phyloP scores from a whole-genome alignment of 805 yeast genomes.

The Kuraishia capsulata region DNA sequence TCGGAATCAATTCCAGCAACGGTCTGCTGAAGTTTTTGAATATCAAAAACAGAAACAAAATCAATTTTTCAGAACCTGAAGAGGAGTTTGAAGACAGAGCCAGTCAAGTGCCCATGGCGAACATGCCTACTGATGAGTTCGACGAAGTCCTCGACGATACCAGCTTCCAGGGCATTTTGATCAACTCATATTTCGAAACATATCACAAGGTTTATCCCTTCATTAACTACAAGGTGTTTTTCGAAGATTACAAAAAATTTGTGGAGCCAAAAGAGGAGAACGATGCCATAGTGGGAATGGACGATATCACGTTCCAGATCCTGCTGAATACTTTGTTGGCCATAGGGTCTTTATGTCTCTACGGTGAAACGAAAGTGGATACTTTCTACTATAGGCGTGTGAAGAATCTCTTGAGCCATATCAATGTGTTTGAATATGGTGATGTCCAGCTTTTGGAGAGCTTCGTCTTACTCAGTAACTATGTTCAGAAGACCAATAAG shows the following conservation, averaged over 20 bases:
- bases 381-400: slow-evolving; percentile 44
- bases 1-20: slow-evolving; percentile 57
- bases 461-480: slow-evolving; percentile 44
- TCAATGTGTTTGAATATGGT: slow-evolving; percentile 47
- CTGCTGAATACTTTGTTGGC: slow-evolving; percentile 50
- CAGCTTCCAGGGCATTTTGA: not conserved
- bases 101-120: not conserved
- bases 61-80: not conserved
- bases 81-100: no score
- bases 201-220: slow-evolving; percentile 60
- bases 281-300: slow-evolving; percentile 7
- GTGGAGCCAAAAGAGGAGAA: not conserved
- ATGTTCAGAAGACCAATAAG: slow-evolving; percentile 55
- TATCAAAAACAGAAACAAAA: not conserved
- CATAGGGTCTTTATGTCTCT: slow-evolving; percentile 60
- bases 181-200: slow-evolving; percentile 39
- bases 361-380: slow-evolving; percentile 47
- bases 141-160: not conserved
- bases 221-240: slow-evolving; percentile 43
- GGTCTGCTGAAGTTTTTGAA: slow-evolving; percentile 38
- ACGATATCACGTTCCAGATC: slow-evolving; percentile 34
- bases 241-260: slow-evolving; percentile 27
- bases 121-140: not conserved
- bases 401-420: slow-evolving; percentile 27
- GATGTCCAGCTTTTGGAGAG: slow-evolving; percentile 45